Evolutionary conservation across 2,329 filamentous ascomycete genomes (phyloP).

Genomic region (Dothideomycetes sp.): DNA sequence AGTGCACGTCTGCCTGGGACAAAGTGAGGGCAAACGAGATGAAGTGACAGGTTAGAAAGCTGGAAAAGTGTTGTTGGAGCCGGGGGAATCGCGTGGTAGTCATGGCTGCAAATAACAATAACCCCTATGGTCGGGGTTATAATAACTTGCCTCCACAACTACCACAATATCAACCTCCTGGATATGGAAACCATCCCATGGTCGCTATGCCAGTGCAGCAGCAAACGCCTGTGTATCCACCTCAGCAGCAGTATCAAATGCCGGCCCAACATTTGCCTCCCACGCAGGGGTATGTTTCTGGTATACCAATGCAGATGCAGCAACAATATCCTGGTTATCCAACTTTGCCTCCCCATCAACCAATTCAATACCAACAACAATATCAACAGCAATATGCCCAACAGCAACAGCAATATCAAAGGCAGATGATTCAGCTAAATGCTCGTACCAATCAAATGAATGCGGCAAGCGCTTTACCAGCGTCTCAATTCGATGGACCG

Average conservation of each 20-base stretch:
- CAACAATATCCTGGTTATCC: background rate
- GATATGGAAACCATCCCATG: constrained; percentile 11
- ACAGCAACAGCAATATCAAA: constrained; percentile 19
- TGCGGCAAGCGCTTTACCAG: background rate
- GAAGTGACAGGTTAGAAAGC: too few species aligned
- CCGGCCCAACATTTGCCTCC: constrained; percentile 5
- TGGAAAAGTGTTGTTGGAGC: background rate
- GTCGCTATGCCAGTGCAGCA: constrained; percentile 13
- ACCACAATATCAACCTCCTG: background rate
- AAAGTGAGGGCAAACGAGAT: background rate
- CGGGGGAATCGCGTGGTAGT: background rate
- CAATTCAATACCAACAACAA: constrained; percentile 15
- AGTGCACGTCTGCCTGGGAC: background rate
- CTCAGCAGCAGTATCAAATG: constrained; percentile 26
- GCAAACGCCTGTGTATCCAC: constrained; percentile 22
- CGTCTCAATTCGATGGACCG: background rate
- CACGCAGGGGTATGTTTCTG: background rate
- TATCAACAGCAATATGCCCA: constrained; percentile 9
- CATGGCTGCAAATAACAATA: background rate
- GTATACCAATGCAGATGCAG: background rate
- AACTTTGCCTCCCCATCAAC: background rate
- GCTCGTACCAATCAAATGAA: background rate
- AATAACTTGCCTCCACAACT: background rate
- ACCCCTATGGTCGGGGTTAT: background rate
- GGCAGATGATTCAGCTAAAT: constrained; percentile 13